phyloP scores from a whole-genome alignment of 2,329 filamentous ascomycete species.

The Exophiala oligosperma region DNA sequence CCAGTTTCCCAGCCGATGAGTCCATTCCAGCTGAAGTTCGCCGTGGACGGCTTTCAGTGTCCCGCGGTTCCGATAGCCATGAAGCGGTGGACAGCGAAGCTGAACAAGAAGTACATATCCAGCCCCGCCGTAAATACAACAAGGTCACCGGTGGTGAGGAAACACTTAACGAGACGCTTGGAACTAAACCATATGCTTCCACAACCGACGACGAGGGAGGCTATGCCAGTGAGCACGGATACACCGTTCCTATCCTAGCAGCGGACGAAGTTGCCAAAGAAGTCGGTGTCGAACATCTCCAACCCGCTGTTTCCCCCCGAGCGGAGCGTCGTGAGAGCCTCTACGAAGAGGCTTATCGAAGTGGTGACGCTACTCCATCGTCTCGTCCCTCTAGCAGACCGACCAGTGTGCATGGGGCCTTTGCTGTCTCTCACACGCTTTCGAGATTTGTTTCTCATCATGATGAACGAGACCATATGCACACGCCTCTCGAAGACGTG shows the following conservation, averaged over 20 bases:
- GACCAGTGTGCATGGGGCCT: slow-evolving; percentile 61
- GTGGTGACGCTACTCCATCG: slow-evolving; percentile 53
- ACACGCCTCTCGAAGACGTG: slow-evolving; percentile 78
- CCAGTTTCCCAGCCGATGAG: slow-evolving; percentile 47
- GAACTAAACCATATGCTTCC: slow-evolving; percentile 48
- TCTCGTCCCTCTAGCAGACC: slow-evolving; percentile 63
- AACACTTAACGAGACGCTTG: slow-evolving; percentile 44
- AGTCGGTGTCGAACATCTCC: slow-evolving; percentile 65
- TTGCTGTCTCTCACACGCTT: slow-evolving; percentile 39
- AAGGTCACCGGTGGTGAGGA: slow-evolving; percentile 44
- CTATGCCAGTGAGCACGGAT: slow-evolving; percentile 60
- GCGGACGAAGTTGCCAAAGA: slow-evolving; percentile 82
- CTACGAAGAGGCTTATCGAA: slow-evolving; percentile 55
- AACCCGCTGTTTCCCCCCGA: slow-evolving; percentile 78
- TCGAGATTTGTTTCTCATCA: slow-evolving; percentile 56
- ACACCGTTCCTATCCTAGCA: slow-evolving; percentile 80
- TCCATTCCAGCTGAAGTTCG: slow-evolving; percentile 28
- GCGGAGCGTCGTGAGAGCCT: slow-evolving; percentile 63
- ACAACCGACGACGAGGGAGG: slow-evolving; percentile 49
- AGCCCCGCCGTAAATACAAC: slow-evolving; percentile 49
- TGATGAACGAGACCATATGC: slow-evolving; percentile 51
- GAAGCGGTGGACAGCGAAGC: slow-evolving; percentile 46
- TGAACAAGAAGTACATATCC: slow-evolving; percentile 73
- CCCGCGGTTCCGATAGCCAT: slow-evolving; percentile 23
- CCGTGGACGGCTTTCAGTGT: slow-evolving; percentile 26